Conservation (phyloP, 2,329 filamentous ascomycete genomes). For the Neofusicoccum laricinum region DNA sequence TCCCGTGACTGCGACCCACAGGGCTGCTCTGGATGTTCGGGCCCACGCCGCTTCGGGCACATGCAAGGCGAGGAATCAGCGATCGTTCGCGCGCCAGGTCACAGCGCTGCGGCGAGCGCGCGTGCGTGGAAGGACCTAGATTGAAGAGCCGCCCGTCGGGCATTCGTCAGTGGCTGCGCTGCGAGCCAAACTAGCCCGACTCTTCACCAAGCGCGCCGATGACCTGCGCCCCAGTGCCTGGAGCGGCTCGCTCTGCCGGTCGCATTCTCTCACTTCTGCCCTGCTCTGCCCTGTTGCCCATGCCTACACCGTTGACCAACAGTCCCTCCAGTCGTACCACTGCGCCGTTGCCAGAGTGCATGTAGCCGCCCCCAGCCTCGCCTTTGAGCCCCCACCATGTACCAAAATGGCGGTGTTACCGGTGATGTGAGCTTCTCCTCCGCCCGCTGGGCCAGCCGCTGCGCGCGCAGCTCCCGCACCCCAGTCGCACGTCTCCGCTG, state of each 20-base stretch:
- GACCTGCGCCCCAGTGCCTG: slow-evolving; percentile 12
- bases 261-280: slow-evolving; percentile 15
- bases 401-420: slow-evolving; percentile 28
- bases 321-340: slow-evolving; percentile 11
- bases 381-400: slow-evolving; percentile 26
- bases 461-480: slow-evolving; percentile 6
- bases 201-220: slow-evolving; percentile 5
- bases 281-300: slow-evolving; percentile 10
- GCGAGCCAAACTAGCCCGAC: slow-evolving; percentile 8
- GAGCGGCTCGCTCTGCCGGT: slow-evolving; percentile 9
- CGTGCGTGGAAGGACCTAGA: slow-evolving; percentile 14
- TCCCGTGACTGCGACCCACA: background rate
- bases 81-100: background rate
- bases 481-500: slow-evolving; percentile 15
- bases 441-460: background rate
- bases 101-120: background rate
- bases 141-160: background rate
- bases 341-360: slow-evolving; percentile 15
- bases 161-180: slow-evolving; percentile 12
- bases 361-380: slow-evolving; percentile 19
- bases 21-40: background rate
- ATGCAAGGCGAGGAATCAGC: slow-evolving; percentile 5
- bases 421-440: slow-evolving; percentile 12
- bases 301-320: slow-evolving; percentile 14
- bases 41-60: background rate